Percentiles rank a stretch among this genome's conserved stretches.
These are phyloP conservation scores for Cryptococcus deneoformans DNA, from an alignment of 1,284 basidiomycete genomes.

Conservation along the genomic window DNA sequence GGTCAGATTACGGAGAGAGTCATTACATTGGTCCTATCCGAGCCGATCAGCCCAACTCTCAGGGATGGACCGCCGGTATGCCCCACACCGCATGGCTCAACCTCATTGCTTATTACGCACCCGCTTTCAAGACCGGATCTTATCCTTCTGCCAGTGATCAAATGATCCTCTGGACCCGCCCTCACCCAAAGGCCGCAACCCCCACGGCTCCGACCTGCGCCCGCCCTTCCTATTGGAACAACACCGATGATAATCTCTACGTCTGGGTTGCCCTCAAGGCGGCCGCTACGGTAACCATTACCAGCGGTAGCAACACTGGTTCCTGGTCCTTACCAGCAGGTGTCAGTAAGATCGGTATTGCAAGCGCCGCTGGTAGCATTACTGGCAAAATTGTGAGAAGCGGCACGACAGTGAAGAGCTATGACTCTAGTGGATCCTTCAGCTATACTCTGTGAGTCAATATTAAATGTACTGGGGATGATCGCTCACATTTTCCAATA, in stretches of 20 bases:
- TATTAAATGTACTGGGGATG: background rate
- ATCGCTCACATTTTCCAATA: background rate
- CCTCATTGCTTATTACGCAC: constrained; percentile 60
- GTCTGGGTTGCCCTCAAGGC: constrained; percentile 63
- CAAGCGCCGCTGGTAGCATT: constrained; percentile 32
- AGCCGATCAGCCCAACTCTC: constrained; percentile 39
- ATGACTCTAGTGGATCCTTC: constrained; percentile 30
- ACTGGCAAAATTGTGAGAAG: constrained; percentile 31
- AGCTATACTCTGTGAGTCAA: constrained; percentile 27
- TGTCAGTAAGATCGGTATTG: constrained; percentile 39
- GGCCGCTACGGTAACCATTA: constrained; percentile 56
- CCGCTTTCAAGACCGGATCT: constrained; percentile 69
- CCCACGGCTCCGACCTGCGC: constrained; percentile 31
- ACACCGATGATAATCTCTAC: constrained; percentile 56
- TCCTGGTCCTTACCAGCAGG: constrained; percentile 33
- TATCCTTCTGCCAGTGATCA: constrained; percentile 62
- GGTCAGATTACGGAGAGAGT: constrained; percentile 47
- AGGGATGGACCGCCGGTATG: constrained; percentile 44
- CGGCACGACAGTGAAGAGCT: constrained; percentile 27
- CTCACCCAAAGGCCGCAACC: constrained; percentile 61
- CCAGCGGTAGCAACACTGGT: constrained; percentile 25
- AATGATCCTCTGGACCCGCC: constrained; percentile 68
- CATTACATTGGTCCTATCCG: constrained; percentile 49
- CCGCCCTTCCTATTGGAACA: constrained; percentile 33
- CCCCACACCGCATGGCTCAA: constrained; percentile 58